A percentile compares a stretch with the other conserved stretches of the same genome.
Conservation (phyloP, 208 protist genomes). For the Wallacemonas sp. region DNA sequence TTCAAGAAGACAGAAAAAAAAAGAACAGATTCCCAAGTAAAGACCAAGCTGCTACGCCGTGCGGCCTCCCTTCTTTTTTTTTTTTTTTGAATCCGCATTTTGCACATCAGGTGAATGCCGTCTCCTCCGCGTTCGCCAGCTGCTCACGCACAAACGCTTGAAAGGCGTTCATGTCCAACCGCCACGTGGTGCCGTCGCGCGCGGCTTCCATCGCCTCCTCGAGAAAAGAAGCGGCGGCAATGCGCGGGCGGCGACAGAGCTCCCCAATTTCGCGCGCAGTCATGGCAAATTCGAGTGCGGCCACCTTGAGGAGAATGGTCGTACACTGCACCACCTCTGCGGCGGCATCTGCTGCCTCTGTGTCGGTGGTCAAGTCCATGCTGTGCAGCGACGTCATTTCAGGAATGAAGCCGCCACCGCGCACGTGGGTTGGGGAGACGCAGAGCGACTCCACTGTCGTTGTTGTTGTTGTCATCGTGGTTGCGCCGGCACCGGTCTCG, state of each 20-base stretch:
- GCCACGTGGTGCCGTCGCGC: conserved; percentile 47
- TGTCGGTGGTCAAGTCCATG: conserved; percentile 24
- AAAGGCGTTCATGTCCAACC: conserved; percentile 24
- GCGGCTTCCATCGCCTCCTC: conserved; percentile 53
- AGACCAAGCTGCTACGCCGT: no score
- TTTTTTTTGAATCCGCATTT: background rate
- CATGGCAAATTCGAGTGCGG: conserved; percentile 47
- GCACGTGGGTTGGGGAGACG: background rate
- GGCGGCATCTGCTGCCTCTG: conserved; percentile 33
- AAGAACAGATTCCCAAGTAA: no score
- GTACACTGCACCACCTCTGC: conserved; percentile 50
- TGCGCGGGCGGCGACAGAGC: conserved; percentile 44
- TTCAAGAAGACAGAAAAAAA: conserved; percentile 13
- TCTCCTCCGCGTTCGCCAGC: conserved; percentile 4
- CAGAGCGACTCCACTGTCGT: background rate
- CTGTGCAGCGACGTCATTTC: conserved; percentile 2
- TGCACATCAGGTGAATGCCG: background rate
- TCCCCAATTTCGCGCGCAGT: conserved; percentile 48
- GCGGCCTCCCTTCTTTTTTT: background rate
- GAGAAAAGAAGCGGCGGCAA: conserved; percentile 43
- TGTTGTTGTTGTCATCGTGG: no score
- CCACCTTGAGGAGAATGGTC: conserved; percentile 55
- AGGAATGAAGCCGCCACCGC: background rate
- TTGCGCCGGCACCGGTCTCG: background rate
- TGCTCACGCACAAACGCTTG: conserved; percentile 32